Base-by-base conservation (phyloP, 768 basidiomycete species). In the Phallus indusiatus region DNA sequence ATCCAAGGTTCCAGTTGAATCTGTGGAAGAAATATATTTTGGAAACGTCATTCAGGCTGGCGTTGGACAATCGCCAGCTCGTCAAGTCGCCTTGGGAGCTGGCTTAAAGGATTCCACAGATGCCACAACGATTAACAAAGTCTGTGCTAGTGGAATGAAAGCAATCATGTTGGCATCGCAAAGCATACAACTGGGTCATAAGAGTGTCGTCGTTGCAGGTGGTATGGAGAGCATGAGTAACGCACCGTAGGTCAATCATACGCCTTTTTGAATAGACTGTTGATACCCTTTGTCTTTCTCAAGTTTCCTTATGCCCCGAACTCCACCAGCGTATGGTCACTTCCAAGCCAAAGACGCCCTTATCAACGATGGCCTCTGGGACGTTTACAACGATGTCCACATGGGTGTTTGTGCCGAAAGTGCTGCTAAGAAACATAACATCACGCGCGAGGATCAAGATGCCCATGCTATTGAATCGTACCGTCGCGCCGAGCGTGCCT, bases 161-260 rank as follows among this genome's bases (percentile, higher is more conserved):
- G 81, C 94, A 28, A 83, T 98, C 74, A 96, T 93, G 73, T 79
- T 98, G 62, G 96, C 92, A 58, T 81, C 92, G 24, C 96, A 98
- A 76, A 83, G 81, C 67, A 92, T 99, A 67, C 80, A 85, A 70
- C 78, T 85, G 21, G 96, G 96, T 54, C 84, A 95, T 69, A 84
- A 88, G 61, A 83, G 74, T 46, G 81, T 96, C 53, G 88, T 96
- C 65, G 91, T 85, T 22, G 94, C 94, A 59, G 96, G 96, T 65
- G 96, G 96, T 61, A 96, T 93, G 92, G 96, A 99, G 77, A 94
- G 90, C 76, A 99, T 99, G 96, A 94, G 90, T 71, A 90, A 97
- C 66, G 93, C 94, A 53, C 96, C 96, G 94, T 97, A 69, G 68
- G 95, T 83, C 5, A 53, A 53, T 47, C 42, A 7, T 56, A 16